phyloP scores from a whole-genome alignment of 495 filamentous ascomycete genomes.

The Aspergillus panamensis region DNA sequence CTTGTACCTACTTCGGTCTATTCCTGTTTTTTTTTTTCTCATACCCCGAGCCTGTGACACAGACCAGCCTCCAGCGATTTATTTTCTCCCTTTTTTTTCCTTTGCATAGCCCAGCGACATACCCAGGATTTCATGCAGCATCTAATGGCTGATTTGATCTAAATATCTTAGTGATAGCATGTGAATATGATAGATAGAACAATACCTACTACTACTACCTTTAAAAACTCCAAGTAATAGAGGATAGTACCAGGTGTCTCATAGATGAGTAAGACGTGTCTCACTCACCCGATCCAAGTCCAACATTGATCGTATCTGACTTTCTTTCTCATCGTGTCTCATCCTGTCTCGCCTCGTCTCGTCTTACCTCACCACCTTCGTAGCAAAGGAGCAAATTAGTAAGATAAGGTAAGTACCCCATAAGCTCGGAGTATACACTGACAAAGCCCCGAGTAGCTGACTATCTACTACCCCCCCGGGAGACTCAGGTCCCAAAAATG shows the following conservation, averaged over 20 bases:
- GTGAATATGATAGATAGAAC: slow-evolving; percentile 10
- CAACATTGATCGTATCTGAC: too few species aligned
- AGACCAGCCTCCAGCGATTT: slow-evolving; percentile 18
- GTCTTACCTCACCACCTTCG: background rate
- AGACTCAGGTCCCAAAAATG: background rate
- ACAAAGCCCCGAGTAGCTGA: background rate
- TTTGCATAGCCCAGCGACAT: slow-evolving; percentile 24
- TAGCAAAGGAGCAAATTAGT: too few species aligned
- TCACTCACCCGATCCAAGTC: too few species aligned
- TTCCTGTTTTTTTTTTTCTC: slow-evolving; percentile 6
- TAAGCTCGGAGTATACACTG: too few species aligned
- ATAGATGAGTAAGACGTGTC: background rate
- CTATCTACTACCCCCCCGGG: too few species aligned
- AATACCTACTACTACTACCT: background rate
- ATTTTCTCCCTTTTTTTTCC: slow-evolving; percentile 7
- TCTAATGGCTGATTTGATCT: slow-evolving; percentile 3
- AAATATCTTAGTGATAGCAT: background rate
- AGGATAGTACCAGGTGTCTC: background rate
- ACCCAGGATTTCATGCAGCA: slow-evolving; percentile 11
- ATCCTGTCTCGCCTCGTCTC: background rate
- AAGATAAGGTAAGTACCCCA: too few species aligned
- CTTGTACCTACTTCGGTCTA: slow-evolving; percentile 18
- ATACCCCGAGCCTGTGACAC: slow-evolving; percentile 27
- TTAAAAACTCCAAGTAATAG: background rate
- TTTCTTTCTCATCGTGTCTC: background rate